Conservation (phyloP, 1,284 basidiomycete species). For the Fomitopsis pinicola region DNA sequence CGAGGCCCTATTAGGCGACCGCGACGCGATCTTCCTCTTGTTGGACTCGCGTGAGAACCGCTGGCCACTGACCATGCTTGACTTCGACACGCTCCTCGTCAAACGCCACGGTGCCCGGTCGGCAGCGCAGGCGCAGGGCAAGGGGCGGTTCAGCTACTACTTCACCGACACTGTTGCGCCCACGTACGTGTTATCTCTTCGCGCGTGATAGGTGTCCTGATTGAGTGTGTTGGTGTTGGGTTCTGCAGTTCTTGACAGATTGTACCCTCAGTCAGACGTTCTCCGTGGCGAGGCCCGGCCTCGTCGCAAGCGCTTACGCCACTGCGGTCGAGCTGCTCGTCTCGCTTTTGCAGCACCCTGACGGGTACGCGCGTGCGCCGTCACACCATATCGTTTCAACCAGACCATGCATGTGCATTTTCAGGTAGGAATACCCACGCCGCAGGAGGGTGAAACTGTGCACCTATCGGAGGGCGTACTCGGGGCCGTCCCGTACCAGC, state of each 20-base stretch:
- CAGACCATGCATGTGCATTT: background rate
- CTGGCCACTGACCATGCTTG: slow-evolving; percentile 93
- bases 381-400: background rate
- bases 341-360: slow-evolving; percentile 86
- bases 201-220: background rate
- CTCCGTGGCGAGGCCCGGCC: slow-evolving; percentile 95
- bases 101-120: slow-evolving; percentile 89
- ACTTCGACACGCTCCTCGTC: slow-evolving; percentile 95
- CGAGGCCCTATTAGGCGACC: slow-evolving; percentile 75
- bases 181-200: slow-evolving; percentile 49
- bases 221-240: background rate
- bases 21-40: slow-evolving; percentile 91
- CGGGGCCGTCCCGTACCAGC: slow-evolving; percentile 89
- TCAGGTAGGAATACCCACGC: slow-evolving; percentile 50
- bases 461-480: slow-evolving; percentile 53
- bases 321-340: slow-evolving; percentile 91
- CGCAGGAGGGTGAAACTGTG: slow-evolving; percentile 33
- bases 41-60: slow-evolving; percentile 97
- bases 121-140: slow-evolving; percentile 31
- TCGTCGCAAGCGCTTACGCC: slow-evolving; percentile 89
- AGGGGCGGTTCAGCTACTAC: slow-evolving; percentile 77
- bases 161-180: slow-evolving; percentile 99
- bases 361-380: slow-evolving; percentile 52
- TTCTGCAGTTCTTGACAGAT: slow-evolving; percentile 79
- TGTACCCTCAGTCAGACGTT: slow-evolving; percentile 99